Base-by-base conservation (phyloP, 345 rosid species). In the Mangifera indica region DNA sequence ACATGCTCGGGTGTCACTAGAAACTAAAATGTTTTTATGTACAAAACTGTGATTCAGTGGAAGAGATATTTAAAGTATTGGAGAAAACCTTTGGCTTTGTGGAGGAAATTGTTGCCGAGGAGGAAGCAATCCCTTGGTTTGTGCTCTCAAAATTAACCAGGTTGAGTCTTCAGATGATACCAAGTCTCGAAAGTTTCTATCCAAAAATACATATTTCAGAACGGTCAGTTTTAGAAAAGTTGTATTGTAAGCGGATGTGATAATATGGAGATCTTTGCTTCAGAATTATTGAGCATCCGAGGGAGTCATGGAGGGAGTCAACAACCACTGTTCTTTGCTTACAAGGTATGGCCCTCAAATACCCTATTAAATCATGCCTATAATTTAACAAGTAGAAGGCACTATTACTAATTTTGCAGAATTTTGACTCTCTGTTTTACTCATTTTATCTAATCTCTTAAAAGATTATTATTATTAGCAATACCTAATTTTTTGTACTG, bases 181-280 rank as follows among this genome's bases (percentile, higher is more conserved):
- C n/a, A n/a, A n/a, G n/a, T n/a, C n/a, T n/a, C n/a, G n/a, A n/a
- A 55, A 13, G 32, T 56, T 79, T 79, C 44, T 75, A 24, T 53
- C 53, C 76, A 2, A n/a, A 53, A 10, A 8, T 44, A 14, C 69
- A 52, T 54, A 58, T 70, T 60, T 29, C 60, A 7, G 69, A 79
- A 58, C 70, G 77, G 72, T 72, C 75, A 10, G 11, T 13, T 32
- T 70, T 78, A 53, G 45, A 22, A 60, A 4, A 6, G 3, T n/a
- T 79, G 59, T 13, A 15, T n/a, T 1, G 56, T 63, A 10, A 0
- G 2, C 25, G 26, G 4, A 21, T 79, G 82, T 71, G 55, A 55
- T 45, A 40, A 62, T 62, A 12, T 67, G 34, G 45, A 46, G 67
- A 46, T 22, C 57, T 68, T 75, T 32, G 67, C 74, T 15, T 48